Base-by-base conservation (phyloP, 257 asterid species). In the Nicotiana otophora region DNA sequence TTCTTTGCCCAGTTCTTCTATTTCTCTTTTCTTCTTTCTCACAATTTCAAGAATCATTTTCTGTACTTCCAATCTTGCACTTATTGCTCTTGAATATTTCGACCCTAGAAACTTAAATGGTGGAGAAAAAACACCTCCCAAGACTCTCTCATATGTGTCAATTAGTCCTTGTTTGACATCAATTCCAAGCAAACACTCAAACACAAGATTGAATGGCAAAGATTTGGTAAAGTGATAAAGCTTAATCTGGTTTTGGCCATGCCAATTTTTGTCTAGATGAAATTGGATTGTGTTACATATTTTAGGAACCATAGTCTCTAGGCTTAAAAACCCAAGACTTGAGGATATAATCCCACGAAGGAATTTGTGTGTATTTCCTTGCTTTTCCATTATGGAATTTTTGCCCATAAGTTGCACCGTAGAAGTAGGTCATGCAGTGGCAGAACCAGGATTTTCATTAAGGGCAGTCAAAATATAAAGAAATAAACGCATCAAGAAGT, bases 321-420 rank as follows among this genome's bases (percentile, higher is more conserved):
- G 87, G 51, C 95, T 91, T 1, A 85, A 12, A 36, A 86, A 81
- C 17, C 90, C 79, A 1, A 95, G 97, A 85, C 91, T 90, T 0
- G 91, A 77, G 28, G 93, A 93, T 33, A 95, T 91, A 65, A 95
- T 88, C 28, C 94, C 98, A 4, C 97, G 94, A 6, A 95, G 83
- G 81, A 83, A 84, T 1, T 89, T 89, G 77, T 93, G 98, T 0
- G 92, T 90, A 28, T 91, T 94, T 0, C 98, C 98, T 76, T 81
- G 93, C 82, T 92, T 95, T 89, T 92, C 98, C 98, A 95, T 92
- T 76, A 95, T 95, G 0, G 95, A 91, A 62, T 93, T 84, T 76
- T 78, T 81, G 0, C 98, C 98, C 98, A 95, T 93, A 34, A 95
- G 83, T 81, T 91, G 92, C 15, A 95, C 97, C 0, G 94, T 89